Percentiles rank a stretch among this genome's conserved stretches.
Conservation (phyloP, 2,329 filamentous ascomycete genomes). For the Colletotrichum sp. region DNA sequence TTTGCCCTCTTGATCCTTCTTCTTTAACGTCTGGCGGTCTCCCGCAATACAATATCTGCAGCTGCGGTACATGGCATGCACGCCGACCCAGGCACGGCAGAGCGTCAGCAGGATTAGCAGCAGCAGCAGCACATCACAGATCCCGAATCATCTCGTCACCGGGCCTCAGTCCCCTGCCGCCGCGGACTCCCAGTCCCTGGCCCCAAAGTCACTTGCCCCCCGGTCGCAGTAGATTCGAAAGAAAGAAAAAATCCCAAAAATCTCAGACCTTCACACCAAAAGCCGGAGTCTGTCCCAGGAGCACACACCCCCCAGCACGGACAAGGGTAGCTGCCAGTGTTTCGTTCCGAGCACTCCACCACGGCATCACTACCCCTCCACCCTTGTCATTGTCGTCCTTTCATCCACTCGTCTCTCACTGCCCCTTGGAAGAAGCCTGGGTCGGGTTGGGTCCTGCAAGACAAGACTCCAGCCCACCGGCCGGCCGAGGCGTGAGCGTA, state of each 20-base stretch:
- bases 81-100: background rate
- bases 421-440: background rate
- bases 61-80: background rate
- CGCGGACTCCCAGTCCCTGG: constrained; percentile 12
- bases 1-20: background rate
- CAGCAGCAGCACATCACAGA: constrained; percentile 2
- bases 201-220: background rate
- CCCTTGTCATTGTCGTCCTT: constrained; percentile 9
- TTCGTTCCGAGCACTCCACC: constrained; percentile 22
- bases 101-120: background rate
- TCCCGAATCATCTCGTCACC: constrained; percentile 19
- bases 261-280: constrained; percentile 1
- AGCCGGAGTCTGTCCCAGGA: constrained; percentile 10
- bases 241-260: background rate
- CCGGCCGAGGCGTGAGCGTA: constrained; percentile 19
- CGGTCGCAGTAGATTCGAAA: background rate
- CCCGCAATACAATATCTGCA: background rate
- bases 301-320: constrained; percentile 20
- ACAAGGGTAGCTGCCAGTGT: constrained; percentile 23
- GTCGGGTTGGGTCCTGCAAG: background rate
- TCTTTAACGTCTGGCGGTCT: background rate
- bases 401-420: constrained; percentile 10
- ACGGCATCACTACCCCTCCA: constrained; percentile 7
- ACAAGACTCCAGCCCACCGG: background rate
- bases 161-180: constrained; percentile 13